Evolutionary conservation across 108 stramenopile species (phyloP), one percentile per base, ranked within the genome.

Genomic region (Nitzschia palea): DNA sequence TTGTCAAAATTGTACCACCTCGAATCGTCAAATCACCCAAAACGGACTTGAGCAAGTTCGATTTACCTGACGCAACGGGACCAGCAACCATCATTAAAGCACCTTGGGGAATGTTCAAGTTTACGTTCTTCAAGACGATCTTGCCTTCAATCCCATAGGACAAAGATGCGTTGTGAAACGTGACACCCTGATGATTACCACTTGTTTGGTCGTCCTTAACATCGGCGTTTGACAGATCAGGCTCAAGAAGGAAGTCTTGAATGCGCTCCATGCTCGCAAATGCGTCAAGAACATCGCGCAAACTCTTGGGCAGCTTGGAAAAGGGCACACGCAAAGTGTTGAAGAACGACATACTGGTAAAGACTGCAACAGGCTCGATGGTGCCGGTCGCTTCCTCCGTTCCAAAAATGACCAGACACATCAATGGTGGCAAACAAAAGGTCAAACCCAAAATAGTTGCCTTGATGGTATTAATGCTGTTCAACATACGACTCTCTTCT

Each of bases 51-150:
- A 99, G 79, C 22, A 99, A 80, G 5, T 85, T 81, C 29, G 83
- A 86, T 70, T 99, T 99, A 15, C 98, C 98, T 48, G 78, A 73
- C 9, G 97, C 98, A 28, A 97, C 95, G 2, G 79, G 54, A 0
- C 98, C 97, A 42, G 95, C 87, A 5, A 99, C 82, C 10, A 91
- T 97, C 14, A 95, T 87, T 28, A 97, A 66, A 55, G 80, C 74
- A 20, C 95, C 96, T 37, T 78, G 47, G 35, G 73, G 48, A 31
- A 97, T 88, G 44, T 74, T 44, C 52, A 85, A 76, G 31, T 74
- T 74, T 43, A 95, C 77, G 45, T 93, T 61, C 32, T 70, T 79
- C 8, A 95, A 71, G 12, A 73, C 67, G 22, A 80, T 74, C 0
- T 33, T 25, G 4, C 18, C 26, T 42, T 42, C 15, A 9, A 14